Evolutionary conservation across 2,329 filamentous ascomycete species (phyloP), one percentile per base, ranked within the genome.

Genomic region (Nothophaeocryptopus gaeumannii): DNA sequence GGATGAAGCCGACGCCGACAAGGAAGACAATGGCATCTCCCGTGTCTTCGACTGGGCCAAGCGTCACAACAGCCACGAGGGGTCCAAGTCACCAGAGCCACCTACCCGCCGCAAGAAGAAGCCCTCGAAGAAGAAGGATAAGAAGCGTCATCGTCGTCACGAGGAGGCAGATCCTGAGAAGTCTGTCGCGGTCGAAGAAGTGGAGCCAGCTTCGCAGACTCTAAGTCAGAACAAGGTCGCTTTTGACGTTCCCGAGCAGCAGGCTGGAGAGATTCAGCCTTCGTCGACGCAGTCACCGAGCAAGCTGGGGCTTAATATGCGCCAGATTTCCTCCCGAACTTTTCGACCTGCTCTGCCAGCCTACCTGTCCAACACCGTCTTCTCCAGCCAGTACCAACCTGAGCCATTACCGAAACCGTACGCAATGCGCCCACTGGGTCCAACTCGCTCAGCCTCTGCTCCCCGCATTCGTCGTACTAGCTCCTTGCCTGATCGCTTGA

Each of bases 281-380:
- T 39, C 31, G 11, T 43, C 52, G 8, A 58, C 51, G 15, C 35
- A 44, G 14, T 35, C 58, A 16, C 48, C 61, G 8, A 54, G 43
- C 37, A 59, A 55, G 43, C 48, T 57, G 26, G 46, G 63, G 59
- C 65, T 65, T 62, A 67, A 67, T 48, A 62, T 67, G 62, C 65
- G 63, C 36, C 51, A 57, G 45, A 80, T 88, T 41, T 84, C 81
- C 1, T 56, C 64, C 9, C 68, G 63, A 16, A 58, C 58, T 34
- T 76, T 86, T 45, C 74, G 79, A 39, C 83, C 84, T 1, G 77
- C 78, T 11, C 67, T 82, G 32, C 80, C 83, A 14, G 87, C 83
- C 62, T 81, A 83, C 39, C 74, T 91, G 3, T 82, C 86, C 0
- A 86, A 86, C 42, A 82, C 83, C 9, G 85, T 90, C 50, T 90